Evolutionary conservation across 176 grass and related monocot species (phyloP).

Genomic region (Ananas comosus): DNA sequence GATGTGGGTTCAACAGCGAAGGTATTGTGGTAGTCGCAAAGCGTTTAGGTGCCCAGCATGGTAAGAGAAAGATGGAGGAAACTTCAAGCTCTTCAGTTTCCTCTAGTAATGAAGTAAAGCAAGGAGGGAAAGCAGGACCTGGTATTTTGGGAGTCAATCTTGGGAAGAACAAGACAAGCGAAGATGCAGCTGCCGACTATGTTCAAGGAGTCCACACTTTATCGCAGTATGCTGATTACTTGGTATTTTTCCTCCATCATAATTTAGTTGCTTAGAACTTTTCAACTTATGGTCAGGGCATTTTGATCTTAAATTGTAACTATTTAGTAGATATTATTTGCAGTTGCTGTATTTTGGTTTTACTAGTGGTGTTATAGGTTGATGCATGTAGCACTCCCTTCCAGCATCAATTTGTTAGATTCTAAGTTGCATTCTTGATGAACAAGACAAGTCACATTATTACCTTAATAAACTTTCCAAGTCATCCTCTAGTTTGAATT

Average conservation of each 20-base stretch:
- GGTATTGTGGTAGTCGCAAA: conserved; percentile 92
- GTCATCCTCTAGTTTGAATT: too few species aligned
- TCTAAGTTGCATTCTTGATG: too few species aligned
- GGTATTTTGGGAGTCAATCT: conserved; percentile 95
- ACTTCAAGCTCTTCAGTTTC: conserved; percentile 38
- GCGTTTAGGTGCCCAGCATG: conserved; percentile 91
- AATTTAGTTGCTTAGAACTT: background rate
- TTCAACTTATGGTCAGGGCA: background rate
- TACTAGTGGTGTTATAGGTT: too few species aligned
- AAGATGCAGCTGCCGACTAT: conserved; percentile 90
- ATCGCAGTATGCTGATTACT: conserved; percentile 97
- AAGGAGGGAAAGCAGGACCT: conserved; percentile 95
- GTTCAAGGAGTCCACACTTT: conserved; percentile 98
- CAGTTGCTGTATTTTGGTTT: too few species aligned
- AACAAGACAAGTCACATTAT: too few species aligned
- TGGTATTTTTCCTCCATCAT: conserved; percentile 42
- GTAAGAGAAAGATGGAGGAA: conserved; percentile 98
- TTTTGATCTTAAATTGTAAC: background rate
- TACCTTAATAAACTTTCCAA: too few species aligned
- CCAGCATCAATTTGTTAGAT: too few species aligned
- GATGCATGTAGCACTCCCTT: too few species aligned
- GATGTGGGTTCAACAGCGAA: conserved; percentile 90
- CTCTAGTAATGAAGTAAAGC: conserved; percentile 37
- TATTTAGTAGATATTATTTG: too few species aligned
- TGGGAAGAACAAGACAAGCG: conserved; percentile 93